These are phyloP conservation scores for Xerophyta viscosa DNA, from an alignment of 106 monocot species.

Conservation along the genomic window DNA sequence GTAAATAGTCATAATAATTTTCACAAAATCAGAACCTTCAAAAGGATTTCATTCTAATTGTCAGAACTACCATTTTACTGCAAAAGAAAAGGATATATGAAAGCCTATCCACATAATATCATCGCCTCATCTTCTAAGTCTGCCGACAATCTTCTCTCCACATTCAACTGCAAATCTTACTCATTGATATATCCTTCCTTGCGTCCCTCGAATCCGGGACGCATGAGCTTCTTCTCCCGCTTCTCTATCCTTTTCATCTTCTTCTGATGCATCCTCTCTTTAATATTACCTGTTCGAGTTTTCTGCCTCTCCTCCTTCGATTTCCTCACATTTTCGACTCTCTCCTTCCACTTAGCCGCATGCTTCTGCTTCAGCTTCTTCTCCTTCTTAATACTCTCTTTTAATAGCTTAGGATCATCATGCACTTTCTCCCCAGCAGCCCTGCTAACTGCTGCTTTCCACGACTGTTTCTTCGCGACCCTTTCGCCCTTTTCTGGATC, in stretches of 20 bases:
- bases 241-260: constrained; percentile 80
- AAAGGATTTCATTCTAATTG: too few relatives aligned
- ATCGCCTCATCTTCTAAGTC: not conserved
- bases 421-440: constrained; percentile 78
- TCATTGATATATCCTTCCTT: constrained; percentile 59
- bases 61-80: too few relatives aligned
- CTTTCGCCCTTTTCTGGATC: constrained; percentile 62
- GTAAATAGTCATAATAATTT: too few relatives aligned
- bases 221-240: constrained; percentile 91
- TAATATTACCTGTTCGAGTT: constrained; percentile 63
- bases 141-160: too few relatives aligned
- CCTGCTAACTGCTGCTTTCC: constrained; percentile 64
- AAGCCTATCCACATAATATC: not conserved
- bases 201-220: constrained; percentile 73
- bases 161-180: not conserved
- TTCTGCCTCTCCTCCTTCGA: constrained; percentile 55
- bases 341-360: constrained; percentile 78
- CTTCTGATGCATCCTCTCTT: constrained; percentile 61
- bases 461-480: constrained; percentile 51
- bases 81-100: too few relatives aligned
- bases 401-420: constrained; percentile 67
- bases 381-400: constrained; percentile 82
- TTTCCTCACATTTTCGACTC: constrained; percentile 30
- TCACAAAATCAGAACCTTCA: too few relatives aligned
- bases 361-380: constrained; percentile 63